A percentile compares a stretch with the other conserved stretches of the same genome.
Conservation (phyloP, 179 eudicot genomes). For the Kewa caespitosa region DNA sequence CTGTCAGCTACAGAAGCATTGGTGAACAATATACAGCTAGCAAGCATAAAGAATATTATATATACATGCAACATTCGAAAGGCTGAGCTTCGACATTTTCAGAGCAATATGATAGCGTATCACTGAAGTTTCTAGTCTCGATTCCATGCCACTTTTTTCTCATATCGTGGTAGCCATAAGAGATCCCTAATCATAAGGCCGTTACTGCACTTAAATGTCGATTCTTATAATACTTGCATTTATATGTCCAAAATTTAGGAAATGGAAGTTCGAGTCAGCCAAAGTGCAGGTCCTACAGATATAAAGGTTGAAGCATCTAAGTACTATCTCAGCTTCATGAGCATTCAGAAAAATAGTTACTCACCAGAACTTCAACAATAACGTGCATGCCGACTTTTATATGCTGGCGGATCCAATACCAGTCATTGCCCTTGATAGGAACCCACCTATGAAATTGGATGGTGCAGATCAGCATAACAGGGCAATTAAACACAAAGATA, state of each 20-base stretch:
- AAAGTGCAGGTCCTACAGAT: not conserved
- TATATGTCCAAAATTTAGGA: not conserved
- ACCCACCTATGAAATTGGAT: slow-evolving; percentile 83
- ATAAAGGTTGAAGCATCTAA: not conserved
- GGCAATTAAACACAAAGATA: slow-evolving; percentile 4
- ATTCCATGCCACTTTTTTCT: slow-evolving; percentile 6
- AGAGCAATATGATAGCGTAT: not conserved
- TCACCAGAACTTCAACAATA: slow-evolving; percentile 86
- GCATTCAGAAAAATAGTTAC: slow-evolving; percentile 25
- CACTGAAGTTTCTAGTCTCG: not conserved
- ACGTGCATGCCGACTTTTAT: slow-evolving; percentile 95
- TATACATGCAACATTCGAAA: not conserved
- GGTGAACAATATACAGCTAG: not conserved
- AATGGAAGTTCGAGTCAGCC: not conserved
- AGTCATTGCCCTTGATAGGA: slow-evolving; percentile 89
- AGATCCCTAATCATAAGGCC: not conserved
- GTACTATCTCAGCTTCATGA: not conserved
- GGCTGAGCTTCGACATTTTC: not conserved
- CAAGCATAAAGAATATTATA: not conserved
- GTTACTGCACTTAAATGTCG: no score
- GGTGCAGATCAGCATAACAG: slow-evolving; percentile 8
- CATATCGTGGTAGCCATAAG: not conserved
- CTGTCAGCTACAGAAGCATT: slow-evolving; percentile 14
- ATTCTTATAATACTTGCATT: no score
- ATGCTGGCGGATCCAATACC: slow-evolving; percentile 99